Evolutionary conservation across 257 asterid species (phyloP), one percentile per base, ranked within the genome.

Genomic region (Lycium barbarum): DNA sequence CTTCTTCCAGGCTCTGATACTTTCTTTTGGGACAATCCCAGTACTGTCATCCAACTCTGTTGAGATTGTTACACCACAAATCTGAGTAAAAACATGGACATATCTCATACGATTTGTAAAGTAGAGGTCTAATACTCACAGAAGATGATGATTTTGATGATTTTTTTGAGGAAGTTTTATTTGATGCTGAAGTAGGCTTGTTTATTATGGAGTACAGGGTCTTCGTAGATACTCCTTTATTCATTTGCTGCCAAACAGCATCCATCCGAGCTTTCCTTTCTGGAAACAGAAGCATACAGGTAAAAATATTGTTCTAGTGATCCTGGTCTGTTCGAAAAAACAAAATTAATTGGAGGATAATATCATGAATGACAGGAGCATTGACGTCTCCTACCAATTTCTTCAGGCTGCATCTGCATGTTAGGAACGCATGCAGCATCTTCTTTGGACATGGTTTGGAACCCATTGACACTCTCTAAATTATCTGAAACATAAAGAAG

Each of bases 231-330:
- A 92, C 91, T 80, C 98, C 99, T 88, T 96, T 95, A 80, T 90
- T 96, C 98, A 96, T 96, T 91, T 95, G 92, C 89, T 90, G 92
- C 99, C 99, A 96, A 43, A 95, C 87, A 86, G 94, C 98, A 86
- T 94, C 98, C 43, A 95, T 89, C 55, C 97, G 95, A 84, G 94
- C 97, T 87, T 93, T 92, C 86, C 95, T 92, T 86, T 93, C 99
- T 96, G 89, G 84, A 61, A 88, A 71, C 43, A 84, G 53, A 38
- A 84, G 83, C 47, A 76, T 51, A 86, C 33, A 63, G 5, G 40
- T 61, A 80, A 7, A 84, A 66, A 83, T 65, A 72, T 82, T 76
- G 63, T 76, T 76, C 26, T 51, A 0, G 47, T 76, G 45, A 26
- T 11, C 40, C 40, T 47, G 59, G 40, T 13, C 7, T 22, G 43